Evolutionary conservation across 768 basidiomycete species (phyloP), one percentile per base, ranked within the genome.

Genomic region (Tricholomella constricta): DNA sequence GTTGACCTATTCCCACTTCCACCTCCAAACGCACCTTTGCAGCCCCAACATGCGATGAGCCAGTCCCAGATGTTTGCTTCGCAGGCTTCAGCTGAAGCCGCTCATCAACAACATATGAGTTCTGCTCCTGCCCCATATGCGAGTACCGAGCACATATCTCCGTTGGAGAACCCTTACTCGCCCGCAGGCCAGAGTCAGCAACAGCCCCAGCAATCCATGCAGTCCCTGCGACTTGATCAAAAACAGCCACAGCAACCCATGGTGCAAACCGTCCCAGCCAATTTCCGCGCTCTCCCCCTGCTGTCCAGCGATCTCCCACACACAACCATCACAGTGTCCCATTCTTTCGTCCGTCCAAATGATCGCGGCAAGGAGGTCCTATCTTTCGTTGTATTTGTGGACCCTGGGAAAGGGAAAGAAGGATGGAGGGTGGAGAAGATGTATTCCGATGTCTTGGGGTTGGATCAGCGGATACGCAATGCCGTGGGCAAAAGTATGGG

Each of bases 331-430:
- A 66, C 70, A 6, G 93, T 98, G 25, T 84, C 85, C 2, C 86
- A 86, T 50, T 94, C 91, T 11, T 85, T 88, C 44, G 92, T 98
- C 51, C 83, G 86, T 15, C 84, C 92, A 5, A 98, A 96, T 63
- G 91, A 96, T 55, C 80, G 87, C 46, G 91, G 93, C 45, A 94
- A 93, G 67, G 96, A 98, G 62, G 91, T 95, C 2, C 73, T 98
- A 36, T 92, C 88, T 7, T 98, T 98, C 69, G 75, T 93, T 56
- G 82, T 98, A 45, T 71, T 73, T 44, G 86, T 98, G 25, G 77
- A 84, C 56, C 88, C 89, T 9, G 83, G 85, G 3, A 76, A 79
- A 52, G 81, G 82, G 15, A 91, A 91, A 63, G 84, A 85, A 17
- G 70, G 79, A 0, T 92, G 91, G 82, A 88, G 80, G 64, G 82